phyloP scores from a whole-genome alignment of 495 filamentous ascomycete genomes.

The Glonium stellatum region DNA sequence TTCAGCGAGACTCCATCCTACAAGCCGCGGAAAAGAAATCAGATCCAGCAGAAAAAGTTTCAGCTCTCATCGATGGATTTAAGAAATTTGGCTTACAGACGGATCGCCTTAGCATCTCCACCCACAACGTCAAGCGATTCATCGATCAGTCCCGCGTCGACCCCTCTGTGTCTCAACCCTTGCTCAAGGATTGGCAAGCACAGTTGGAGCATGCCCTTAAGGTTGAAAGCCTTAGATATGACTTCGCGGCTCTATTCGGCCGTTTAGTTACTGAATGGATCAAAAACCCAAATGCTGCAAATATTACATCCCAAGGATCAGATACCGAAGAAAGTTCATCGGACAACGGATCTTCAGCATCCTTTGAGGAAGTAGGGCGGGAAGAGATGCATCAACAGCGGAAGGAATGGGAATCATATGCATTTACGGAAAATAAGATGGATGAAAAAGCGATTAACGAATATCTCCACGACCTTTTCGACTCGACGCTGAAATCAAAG shows the following conservation, averaged over 20 bases:
- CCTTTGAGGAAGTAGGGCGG: slow-evolving; percentile 40
- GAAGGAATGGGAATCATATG: slow-evolving; percentile 50
- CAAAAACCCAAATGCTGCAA: slow-evolving; percentile 11
- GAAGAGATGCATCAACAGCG: slow-evolving; percentile 47
- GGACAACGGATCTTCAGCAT: slow-evolving; percentile 9
- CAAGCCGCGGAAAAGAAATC: slow-evolving; percentile 4
- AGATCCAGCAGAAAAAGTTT: slow-evolving; percentile 5
- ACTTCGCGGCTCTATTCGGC: slow-evolving; percentile 30
- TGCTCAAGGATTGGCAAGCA: slow-evolving; percentile 28
- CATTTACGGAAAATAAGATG: slow-evolving; percentile 44
- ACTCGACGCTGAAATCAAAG: slow-evolving; percentile 23
- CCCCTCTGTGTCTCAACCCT: slow-evolving; percentile 35
- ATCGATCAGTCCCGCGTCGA: slow-evolving; percentile 41
- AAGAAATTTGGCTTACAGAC: slow-evolving; percentile 6
- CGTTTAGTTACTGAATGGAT: slow-evolving; percentile 31
- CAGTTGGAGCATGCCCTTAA: slow-evolving; percentile 29
- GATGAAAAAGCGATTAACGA: slow-evolving; percentile 23
- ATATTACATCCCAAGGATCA: slow-evolving; percentile 3
- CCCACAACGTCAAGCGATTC: slow-evolving; percentile 36
- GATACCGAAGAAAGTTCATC: slow-evolving; percentile 12
- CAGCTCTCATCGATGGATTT: slow-evolving; percentile 10
- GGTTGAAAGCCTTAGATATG: slow-evolving; percentile 24
- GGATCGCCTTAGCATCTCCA: slow-evolving; percentile 1
- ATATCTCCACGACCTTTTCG: slow-evolving; percentile 32
- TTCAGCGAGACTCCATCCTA: slow-evolving; percentile 14